Percentiles rank a stretch among this genome's conserved stretches.
Conservation (phyloP, 2,329 filamentous ascomycete species). For the Aureobasidium sp. region DNA sequence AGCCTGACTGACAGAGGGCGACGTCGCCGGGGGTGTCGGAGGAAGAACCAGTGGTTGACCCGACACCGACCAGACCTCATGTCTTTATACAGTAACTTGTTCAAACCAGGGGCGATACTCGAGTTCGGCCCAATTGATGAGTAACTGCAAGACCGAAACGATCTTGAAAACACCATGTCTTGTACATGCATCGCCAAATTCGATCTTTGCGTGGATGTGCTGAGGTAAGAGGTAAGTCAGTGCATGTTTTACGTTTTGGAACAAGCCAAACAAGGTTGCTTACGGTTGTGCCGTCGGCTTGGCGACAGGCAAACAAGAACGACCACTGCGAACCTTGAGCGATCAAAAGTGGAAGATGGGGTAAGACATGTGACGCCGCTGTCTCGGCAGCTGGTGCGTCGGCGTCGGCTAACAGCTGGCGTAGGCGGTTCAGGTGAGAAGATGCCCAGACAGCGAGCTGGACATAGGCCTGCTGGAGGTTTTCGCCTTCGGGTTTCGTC, state of each 20-base stretch:
- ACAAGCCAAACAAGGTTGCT: background rate
- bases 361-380: background rate
- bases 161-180: background rate
- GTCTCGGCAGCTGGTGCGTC: background rate
- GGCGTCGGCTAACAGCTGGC: background rate
- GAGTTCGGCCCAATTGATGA: background rate
- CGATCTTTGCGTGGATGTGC: background rate
- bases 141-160: background rate
- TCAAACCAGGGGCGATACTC: background rate
- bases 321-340: background rate
- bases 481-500: background rate
- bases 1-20: too few species aligned
- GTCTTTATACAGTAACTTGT: too few species aligned
- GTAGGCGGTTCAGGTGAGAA: background rate
- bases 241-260: background rate
- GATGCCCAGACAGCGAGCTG: slow-evolving; percentile 6
- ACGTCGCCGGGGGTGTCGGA: too few species aligned
- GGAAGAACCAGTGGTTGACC: too few species aligned
- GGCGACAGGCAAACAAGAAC: background rate
- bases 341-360: background rate
- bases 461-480: background rate
- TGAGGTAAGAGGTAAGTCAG: background rate
- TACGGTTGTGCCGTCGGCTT: background rate
- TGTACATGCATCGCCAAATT: background rate
- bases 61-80: too few species aligned